Percentiles rank a stretch among this genome's conserved stretches.
phyloP scores from a whole-genome alignment of 2,329 filamentous ascomycete genomes.

The Xylariaceae sp. region DNA sequence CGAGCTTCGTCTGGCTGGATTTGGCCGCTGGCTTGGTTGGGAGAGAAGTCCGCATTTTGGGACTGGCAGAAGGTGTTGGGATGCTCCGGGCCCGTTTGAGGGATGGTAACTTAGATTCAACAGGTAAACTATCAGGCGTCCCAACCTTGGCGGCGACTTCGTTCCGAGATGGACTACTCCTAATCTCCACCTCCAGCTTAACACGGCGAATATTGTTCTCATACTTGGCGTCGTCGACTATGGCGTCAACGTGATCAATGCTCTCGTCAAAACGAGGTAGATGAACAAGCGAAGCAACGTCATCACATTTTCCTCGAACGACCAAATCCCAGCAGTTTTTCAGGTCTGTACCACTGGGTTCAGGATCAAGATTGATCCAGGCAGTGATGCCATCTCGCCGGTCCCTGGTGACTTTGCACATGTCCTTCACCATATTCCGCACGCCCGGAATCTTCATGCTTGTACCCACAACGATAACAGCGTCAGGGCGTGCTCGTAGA shows the following conservation, averaged over 20 bases:
- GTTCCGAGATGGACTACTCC: constrained; percentile 26
- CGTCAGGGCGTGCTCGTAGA: constrained; percentile 79
- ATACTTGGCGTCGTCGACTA: constrained; percentile 43
- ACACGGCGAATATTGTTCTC: constrained; percentile 39
- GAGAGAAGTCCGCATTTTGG: constrained; percentile 42
- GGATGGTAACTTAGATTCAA: constrained; percentile 38
- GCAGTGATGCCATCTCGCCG: constrained; percentile 80
- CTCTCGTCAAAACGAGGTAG: constrained; percentile 55
- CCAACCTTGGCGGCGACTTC: constrained; percentile 22
- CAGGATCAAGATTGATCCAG: constrained; percentile 89
- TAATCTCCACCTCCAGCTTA: constrained; percentile 43
- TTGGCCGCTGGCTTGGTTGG: constrained; percentile 40
- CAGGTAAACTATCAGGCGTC: constrained; percentile 25
- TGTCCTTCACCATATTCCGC: constrained; percentile 79
- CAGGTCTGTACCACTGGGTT: constrained; percentile 77
- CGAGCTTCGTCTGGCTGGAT: constrained; percentile 50
- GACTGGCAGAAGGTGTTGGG: constrained; percentile 55
- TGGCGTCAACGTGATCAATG: constrained; percentile 47
- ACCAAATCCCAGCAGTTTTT: constrained; percentile 93
- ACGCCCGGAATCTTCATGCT: constrained; percentile 94
- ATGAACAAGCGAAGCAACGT: constrained; percentile 70
- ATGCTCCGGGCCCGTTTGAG: constrained; percentile 47
- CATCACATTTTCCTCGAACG: constrained; percentile 81
- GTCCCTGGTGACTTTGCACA: constrained; percentile 81
- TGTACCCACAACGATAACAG: constrained; percentile 90